These are phyloP conservation scores for Glaciozyma antarctica DNA, from an alignment of 768 basidiomycete genomes.

Conservation along the genomic window DNA sequence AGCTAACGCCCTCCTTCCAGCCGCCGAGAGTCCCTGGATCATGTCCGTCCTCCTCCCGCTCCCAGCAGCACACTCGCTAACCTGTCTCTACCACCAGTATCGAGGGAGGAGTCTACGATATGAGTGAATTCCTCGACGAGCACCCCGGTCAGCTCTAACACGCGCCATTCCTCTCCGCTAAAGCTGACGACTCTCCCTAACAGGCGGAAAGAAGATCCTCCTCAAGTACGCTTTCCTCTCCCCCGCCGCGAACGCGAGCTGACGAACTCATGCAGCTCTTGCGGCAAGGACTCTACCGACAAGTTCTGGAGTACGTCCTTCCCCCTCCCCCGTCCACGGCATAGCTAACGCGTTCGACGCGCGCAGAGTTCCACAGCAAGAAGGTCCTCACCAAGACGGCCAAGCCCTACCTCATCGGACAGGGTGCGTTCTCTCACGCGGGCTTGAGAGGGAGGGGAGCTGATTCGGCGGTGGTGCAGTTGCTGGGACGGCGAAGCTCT, in stretches of 20 bases:
- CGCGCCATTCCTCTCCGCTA: too few relatives aligned
- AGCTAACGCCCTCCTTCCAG: too few relatives aligned
- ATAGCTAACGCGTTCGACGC: background rate
- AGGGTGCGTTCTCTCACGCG: constrained; percentile 3
- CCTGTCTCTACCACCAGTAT: background rate
- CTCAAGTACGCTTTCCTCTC: constrained; percentile 4
- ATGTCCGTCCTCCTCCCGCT: too few relatives aligned
- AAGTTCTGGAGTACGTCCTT: constrained; percentile 26
- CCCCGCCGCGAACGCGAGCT: background rate
- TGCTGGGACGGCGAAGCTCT: too few relatives aligned
- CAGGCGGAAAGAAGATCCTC: constrained; percentile 27
- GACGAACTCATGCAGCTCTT: constrained; percentile 2
- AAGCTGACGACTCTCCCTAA: too few relatives aligned
- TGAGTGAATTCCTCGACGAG: constrained; percentile 7
- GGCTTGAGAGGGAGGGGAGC: too few relatives aligned
- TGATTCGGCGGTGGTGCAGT: too few relatives aligned
- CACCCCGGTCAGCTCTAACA: constrained; percentile 8
- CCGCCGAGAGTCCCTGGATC: too few relatives aligned
- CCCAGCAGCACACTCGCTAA: too few relatives aligned
- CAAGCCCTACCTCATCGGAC: constrained; percentile 16
- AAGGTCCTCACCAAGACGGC: constrained; percentile 28
- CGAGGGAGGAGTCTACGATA: constrained; percentile 27
- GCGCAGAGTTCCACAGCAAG: constrained; percentile 26
- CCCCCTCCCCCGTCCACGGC: background rate
- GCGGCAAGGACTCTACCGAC: constrained; percentile 24